A percentile compares a stretch with the other conserved stretches of the same genome.
Evolutionary conservation across 805 yeast species (phyloP).

Genomic region (Wickerhamomyces silvicola): DNA sequence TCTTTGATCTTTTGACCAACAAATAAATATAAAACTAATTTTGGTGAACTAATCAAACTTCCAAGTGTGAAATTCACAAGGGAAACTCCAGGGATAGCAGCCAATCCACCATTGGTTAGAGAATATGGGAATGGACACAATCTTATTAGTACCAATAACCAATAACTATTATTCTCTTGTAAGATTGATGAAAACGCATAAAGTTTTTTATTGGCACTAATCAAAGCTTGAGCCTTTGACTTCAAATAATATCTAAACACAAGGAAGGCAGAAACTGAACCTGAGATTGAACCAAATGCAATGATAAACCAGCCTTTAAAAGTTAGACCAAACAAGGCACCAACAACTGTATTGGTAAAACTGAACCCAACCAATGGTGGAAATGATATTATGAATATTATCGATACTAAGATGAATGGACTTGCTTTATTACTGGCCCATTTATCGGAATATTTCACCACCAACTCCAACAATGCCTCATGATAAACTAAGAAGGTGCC

Average conservation of each 20-base stretch:
- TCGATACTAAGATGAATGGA: conserved; percentile 38
- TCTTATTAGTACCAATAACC: conserved; percentile 65
- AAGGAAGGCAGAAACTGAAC: conserved; percentile 71
- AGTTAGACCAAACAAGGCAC: conserved; percentile 78
- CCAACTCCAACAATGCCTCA: conserved; percentile 10
- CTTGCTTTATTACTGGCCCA: conserved; percentile 27
- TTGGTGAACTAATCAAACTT: conserved; percentile 73
- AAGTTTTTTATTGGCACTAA: conserved; percentile 56
- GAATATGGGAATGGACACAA: conserved; percentile 93
- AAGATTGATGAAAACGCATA: conserved; percentile 70
- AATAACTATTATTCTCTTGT: conserved; percentile 60
- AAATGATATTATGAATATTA: conserved; percentile 66
- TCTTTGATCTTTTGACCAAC: conserved; percentile 70
- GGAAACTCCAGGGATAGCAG: conserved; percentile 74
- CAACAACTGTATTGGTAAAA: conserved; percentile 56
- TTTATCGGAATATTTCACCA: conserved; percentile 20
- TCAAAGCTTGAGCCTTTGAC: conserved; percentile 51
- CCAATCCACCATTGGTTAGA: conserved; percentile 85
- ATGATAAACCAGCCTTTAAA: conserved; percentile 71
- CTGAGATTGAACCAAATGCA: conserved; percentile 60
- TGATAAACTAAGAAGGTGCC: conserved; percentile 12
- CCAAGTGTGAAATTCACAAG: conserved; percentile 61
- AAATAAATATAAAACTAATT: conserved; percentile 66
- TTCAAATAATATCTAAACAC: conserved; percentile 55
- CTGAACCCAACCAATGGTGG: conserved; percentile 90